phyloP scores from a whole-genome alignment of 495 filamentous ascomycete species.

The Massariosphaeria phaeospora region DNA sequence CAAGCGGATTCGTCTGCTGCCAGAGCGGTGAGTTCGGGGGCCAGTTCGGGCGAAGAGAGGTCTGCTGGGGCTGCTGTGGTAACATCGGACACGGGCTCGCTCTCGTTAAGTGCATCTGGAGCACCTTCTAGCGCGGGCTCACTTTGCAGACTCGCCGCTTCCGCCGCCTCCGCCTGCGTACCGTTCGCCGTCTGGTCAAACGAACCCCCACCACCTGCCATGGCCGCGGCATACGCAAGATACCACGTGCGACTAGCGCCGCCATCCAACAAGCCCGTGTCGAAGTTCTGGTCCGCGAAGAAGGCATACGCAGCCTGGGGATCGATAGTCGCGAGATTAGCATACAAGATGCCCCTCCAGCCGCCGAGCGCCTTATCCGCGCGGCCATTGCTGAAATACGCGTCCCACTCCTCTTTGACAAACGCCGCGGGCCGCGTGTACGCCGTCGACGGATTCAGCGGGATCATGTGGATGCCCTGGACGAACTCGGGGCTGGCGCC shows the following conservation, averaged over 20 bases:
- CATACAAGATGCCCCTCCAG: slow-evolving; percentile 82
- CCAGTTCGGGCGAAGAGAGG: too few species aligned
- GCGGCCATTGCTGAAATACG: slow-evolving; percentile 61
- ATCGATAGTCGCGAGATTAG: slow-evolving; percentile 74
- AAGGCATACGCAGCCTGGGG: slow-evolving; percentile 66
- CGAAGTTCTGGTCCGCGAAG: slow-evolving; percentile 62
- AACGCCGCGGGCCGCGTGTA: slow-evolving; percentile 65
- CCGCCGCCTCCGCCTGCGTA: too few species aligned
- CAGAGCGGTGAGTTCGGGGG: too few species aligned
- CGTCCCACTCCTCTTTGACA: slow-evolving; percentile 79
- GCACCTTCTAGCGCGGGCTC: too few species aligned
- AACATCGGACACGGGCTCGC: too few species aligned
- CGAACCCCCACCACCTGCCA: slow-evolving; percentile 23
- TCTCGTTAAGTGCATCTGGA: too few species aligned
- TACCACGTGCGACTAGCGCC: slow-evolving; percentile 88
- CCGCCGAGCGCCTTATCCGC: slow-evolving; percentile 61
- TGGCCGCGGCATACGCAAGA: slow-evolving; percentile 69
- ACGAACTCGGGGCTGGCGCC: slow-evolving; percentile 74
- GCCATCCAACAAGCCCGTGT: slow-evolving; percentile 66
- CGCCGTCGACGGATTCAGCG: slow-evolving; percentile 66
- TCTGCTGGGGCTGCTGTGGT: too few species aligned
- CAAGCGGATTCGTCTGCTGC: too few species aligned
- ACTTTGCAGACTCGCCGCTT: too few species aligned
- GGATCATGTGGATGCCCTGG: slow-evolving; percentile 96
- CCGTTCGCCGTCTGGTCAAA: too few species aligned